Evolutionary conservation across 805 yeast genomes (phyloP), one percentile per base, ranked within the genome.

Genomic region (Zygosaccharomyces rouxii): DNA sequence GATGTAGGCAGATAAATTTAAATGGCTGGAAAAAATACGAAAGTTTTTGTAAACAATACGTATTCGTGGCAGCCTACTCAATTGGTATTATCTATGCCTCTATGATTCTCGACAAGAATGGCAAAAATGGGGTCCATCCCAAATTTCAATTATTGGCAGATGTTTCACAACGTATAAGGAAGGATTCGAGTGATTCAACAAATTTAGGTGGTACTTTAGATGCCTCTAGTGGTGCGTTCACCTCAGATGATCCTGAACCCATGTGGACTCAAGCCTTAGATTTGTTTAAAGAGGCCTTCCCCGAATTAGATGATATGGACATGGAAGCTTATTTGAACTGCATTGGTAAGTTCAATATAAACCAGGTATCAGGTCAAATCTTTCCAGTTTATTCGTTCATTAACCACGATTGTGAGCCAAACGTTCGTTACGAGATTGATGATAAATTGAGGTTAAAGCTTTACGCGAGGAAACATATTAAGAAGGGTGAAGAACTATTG

Each of bases 391-490:
- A 84, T 52, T 80, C 94, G 0, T 86, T 85, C 59, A 68, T 87
- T 58, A 87, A 87, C 59, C 96, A 88, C 62, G 74, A 73, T 57
- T 88, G 96, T 69, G 80, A 75, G 35, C 90, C 94, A 2, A 86
- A 83, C 58, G 81, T 82, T 3, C 71, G 74, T 30, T 82, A 78
- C 26, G 73, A 77, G 42, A 64, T 72, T 14, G 71, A 71, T 18
- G 68, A 70, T 6, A 67, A 67, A 46, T 51, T 59, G 18, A 86
- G 86, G 3, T 71, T 87, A 53, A 79, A 76, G 54, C 79, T 84
- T 0, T 72, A 63, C 46, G 89, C 95, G 0, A 71, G 73, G 28
- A 71, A 79, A 42, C 79, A 77, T 40, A 79, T 88, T 35, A 67
- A 67, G 44, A 70, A 76, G 1, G 85, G 84, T 16, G 89, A 84